These are phyloP conservation scores for Fusarium kyushuense DNA, from an alignment of 2,329 filamentous ascomycete species.

Conservation along the genomic window DNA sequence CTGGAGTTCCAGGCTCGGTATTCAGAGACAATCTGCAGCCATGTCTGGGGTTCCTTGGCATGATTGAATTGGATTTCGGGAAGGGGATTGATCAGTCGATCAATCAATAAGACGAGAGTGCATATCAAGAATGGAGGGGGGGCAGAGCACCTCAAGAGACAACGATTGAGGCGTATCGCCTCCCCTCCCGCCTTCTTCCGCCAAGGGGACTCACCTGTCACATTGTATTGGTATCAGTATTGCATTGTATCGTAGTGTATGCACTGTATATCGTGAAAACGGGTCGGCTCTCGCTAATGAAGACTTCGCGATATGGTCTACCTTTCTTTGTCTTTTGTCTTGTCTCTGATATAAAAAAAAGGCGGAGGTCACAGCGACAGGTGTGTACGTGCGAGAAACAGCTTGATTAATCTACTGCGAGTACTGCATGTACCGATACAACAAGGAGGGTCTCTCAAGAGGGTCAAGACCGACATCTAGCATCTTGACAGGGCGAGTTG, in stretches of 20 bases:
- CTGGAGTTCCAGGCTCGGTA: slow-evolving; percentile 40
- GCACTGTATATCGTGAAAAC: neutral
- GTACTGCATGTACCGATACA: slow-evolving; percentile 18
- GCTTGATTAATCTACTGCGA: slow-evolving; percentile 25
- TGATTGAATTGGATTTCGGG: slow-evolving; percentile 24
- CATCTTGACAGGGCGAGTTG: slow-evolving; percentile 11
- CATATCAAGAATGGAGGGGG: slow-evolving; percentile 23
- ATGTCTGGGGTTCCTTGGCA: slow-evolving; percentile 34
- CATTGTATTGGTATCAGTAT: neutral
- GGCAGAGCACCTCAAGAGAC: slow-evolving; percentile 22
- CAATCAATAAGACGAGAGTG: neutral
- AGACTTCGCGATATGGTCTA: neutral
- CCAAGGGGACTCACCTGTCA: neutral
- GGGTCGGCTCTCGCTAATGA: neutral
- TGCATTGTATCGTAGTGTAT: neutral
- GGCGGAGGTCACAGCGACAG: slow-evolving; percentile 31
- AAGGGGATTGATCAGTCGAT: slow-evolving; percentile 23
- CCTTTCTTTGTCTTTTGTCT: slow-evolving; percentile 14
- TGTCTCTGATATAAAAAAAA: slow-evolving; percentile 29
- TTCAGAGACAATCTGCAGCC: slow-evolving; percentile 27
- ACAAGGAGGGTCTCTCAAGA: slow-evolving; percentile 7
- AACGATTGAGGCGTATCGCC: slow-evolving; percentile 36
- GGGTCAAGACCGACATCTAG: slow-evolving; percentile 1
- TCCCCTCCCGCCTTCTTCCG: slow-evolving; percentile 32
- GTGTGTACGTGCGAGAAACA: slow-evolving; percentile 27